Conservation (phyloP, 768 basidiomycete genomes). For the Termitomyces sp. region DNA sequence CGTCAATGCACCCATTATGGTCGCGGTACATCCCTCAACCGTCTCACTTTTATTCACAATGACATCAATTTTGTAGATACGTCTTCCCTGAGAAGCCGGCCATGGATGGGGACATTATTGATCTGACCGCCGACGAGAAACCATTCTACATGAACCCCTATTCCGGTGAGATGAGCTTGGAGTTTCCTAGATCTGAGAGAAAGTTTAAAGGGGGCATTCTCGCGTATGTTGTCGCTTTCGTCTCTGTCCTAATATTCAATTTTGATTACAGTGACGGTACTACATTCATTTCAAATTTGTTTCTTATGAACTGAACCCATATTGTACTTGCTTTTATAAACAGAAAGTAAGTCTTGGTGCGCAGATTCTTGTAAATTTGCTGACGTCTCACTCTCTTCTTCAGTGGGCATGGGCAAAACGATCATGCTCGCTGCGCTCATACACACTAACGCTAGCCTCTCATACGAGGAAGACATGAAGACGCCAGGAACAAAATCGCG, state of each 20-base stretch:
- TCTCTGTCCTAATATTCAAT: background rate
- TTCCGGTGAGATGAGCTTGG: constrained; percentile 82
- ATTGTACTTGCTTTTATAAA: background rate
- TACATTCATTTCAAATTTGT: background rate
- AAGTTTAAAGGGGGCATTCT: constrained; percentile 84
- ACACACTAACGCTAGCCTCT: constrained; percentile 73
- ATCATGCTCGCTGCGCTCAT: constrained; percentile 91
- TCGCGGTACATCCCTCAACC: constrained; percentile 53
- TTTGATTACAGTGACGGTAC: constrained; percentile 11
- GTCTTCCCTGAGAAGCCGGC: constrained; percentile 58
- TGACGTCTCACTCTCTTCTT: background rate
- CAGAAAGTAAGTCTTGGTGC: constrained; percentile 16
- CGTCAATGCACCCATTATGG: constrained; percentile 91
- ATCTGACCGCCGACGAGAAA: constrained; percentile 74
- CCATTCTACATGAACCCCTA: constrained; percentile 89
- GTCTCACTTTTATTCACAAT: background rate
- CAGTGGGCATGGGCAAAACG: constrained; percentile 96
- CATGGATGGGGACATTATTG: constrained; percentile 51
- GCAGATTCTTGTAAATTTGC: background rate
- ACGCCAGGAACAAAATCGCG: constrained; percentile 32
- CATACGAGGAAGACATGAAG: constrained; percentile 31
- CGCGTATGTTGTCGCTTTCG: constrained; percentile 48
- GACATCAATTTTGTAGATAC: constrained; percentile 44
- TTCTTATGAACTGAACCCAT: background rate
- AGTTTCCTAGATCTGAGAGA: constrained; percentile 76